Evolutionary conservation across 1,284 basidiomycete genomes (phyloP).

Genomic region (Rhodotorula sp.): DNA sequence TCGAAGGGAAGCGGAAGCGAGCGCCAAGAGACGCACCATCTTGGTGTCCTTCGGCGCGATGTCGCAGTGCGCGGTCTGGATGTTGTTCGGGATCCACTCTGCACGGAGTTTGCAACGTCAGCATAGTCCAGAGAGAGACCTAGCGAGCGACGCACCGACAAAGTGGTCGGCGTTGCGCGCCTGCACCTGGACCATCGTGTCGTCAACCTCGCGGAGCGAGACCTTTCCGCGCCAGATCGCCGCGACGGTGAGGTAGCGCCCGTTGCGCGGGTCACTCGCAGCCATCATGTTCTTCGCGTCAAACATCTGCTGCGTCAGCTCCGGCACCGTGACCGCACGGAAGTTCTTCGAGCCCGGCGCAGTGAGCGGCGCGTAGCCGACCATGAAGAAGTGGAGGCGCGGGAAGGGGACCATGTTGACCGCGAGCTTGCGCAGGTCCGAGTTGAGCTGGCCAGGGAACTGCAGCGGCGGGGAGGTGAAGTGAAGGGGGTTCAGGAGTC

Average conservation of each 20-base stretch:
- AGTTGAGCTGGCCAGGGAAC: conserved; percentile 97
- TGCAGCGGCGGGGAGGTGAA: conserved; percentile 20
- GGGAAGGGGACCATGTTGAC: conserved; percentile 77
- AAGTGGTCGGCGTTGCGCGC: conserved; percentile 60
- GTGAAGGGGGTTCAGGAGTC: background rate
- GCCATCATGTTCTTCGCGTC: conserved; percentile 73
- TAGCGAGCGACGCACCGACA: conserved; percentile 52
- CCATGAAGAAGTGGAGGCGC: conserved; percentile 98
- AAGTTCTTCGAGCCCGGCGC: conserved; percentile 50
- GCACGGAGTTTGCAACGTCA: background rate
- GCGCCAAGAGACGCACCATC: conserved; percentile 59
- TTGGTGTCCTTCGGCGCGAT: conserved; percentile 56
- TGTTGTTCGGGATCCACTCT: conserved; percentile 97
- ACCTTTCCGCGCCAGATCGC: conserved; percentile 99
- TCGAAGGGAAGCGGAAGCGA: no score
- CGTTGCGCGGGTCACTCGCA: conserved; percentile 90
- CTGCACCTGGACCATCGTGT: conserved; percentile 84
- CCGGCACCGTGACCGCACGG: conserved; percentile 50
- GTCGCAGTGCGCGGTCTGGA: conserved; percentile 55
- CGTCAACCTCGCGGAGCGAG: conserved; percentile 98
- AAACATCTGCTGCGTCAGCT: conserved; percentile 53
- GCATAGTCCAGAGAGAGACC: background rate
- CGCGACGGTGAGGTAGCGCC: conserved; percentile 78
- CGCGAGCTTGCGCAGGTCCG: conserved; percentile 88
- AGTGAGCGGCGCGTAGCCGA: conserved; percentile 73